A percentile compares a stretch with the other conserved stretches of the same genome.
phyloP scores from a whole-genome alignment of 768 basidiomycete species.

The Xanthoconium stramineum region DNA sequence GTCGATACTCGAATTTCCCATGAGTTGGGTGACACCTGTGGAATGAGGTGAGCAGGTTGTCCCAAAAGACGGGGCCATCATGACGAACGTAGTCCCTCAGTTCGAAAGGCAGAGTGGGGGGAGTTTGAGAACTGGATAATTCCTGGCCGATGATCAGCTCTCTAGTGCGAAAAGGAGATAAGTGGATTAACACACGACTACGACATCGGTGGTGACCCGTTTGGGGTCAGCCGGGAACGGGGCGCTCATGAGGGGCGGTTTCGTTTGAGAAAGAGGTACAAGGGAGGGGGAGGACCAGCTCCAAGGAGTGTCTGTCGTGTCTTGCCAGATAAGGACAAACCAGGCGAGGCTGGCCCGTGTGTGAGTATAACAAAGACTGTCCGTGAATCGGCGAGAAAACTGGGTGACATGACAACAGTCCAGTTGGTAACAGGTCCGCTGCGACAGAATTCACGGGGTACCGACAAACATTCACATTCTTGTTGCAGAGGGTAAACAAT shows the following conservation, averaged over 20 bases:
- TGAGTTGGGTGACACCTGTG: slow-evolving; percentile 39
- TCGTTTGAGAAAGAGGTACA: not conserved
- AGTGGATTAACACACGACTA: slow-evolving; percentile 19
- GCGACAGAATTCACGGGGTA: no score
- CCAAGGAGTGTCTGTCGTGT: slow-evolving; percentile 5
- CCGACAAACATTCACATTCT: no score
- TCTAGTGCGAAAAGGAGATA: not conserved
- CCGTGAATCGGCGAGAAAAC: not conserved
- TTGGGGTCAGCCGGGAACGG: slow-evolving; percentile 13
- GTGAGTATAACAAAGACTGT: not conserved
- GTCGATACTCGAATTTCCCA: slow-evolving; percentile 44
- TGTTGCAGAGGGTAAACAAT: no score
- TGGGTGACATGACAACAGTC: slow-evolving; percentile 20
- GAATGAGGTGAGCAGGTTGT: not conserved
- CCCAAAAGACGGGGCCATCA: not conserved
- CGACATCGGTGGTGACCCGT: slow-evolving; percentile 19
- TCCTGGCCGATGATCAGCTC: slow-evolving; percentile 22
- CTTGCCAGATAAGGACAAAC: not conserved
- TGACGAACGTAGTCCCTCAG: slow-evolving; percentile 36
- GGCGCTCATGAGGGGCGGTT: slow-evolving; percentile 7
- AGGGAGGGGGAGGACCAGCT: slow-evolving; percentile 19
- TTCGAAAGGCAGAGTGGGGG: slow-evolving; percentile 36
- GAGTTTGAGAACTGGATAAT: slow-evolving; percentile 30
- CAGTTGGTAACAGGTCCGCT: not conserved
- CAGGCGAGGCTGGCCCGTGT: not conserved